A percentile compares a stretch with the other conserved stretches of the same genome.
These are phyloP conservation scores for Akanthomyces dipterigenus DNA, from an alignment of 2,329 filamentous ascomycete species.

Conservation along the genomic window DNA sequence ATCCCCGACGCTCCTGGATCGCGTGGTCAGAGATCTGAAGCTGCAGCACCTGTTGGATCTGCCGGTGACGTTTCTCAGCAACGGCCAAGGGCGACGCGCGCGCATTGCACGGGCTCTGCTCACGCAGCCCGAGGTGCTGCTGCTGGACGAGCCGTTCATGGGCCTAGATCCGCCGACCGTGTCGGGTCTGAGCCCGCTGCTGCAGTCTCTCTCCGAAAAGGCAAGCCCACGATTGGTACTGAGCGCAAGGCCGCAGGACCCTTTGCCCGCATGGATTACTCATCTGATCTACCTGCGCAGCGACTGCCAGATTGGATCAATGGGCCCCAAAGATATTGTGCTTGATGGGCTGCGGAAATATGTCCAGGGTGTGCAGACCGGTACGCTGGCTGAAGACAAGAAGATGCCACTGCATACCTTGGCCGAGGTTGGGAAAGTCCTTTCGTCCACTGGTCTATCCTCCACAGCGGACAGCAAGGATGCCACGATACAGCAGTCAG, in stretches of 20 bases:
- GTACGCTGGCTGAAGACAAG: slow-evolving; percentile 37
- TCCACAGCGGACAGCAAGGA: slow-evolving; percentile 10
- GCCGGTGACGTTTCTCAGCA: slow-evolving; percentile 84
- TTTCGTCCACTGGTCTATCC: slow-evolving; percentile 22
- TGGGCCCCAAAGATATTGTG: slow-evolving; percentile 60
- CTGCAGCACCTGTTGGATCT: slow-evolving; percentile 65
- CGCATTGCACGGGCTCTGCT: slow-evolving; percentile 84
- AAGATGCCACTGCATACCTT: slow-evolving; percentile 42
- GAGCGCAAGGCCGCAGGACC: slow-evolving; percentile 76
- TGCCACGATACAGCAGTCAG: slow-evolving; percentile 14
- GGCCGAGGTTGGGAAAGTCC: slow-evolving; percentile 41
- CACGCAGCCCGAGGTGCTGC: slow-evolving; percentile 67
- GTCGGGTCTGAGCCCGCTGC: slow-evolving; percentile 60
- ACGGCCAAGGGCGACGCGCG: slow-evolving; percentile 82
- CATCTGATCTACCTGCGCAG: slow-evolving; percentile 68
- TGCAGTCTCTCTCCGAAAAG: slow-evolving; percentile 60
- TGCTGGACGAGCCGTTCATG: slow-evolving; percentile 95
- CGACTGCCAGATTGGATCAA: slow-evolving; percentile 56
- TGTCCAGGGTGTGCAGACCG: slow-evolving; percentile 38
- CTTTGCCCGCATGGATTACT: slow-evolving; percentile 83
- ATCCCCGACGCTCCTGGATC: slow-evolving; percentile 45
- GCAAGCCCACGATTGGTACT: slow-evolving; percentile 68
- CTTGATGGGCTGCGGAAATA: slow-evolving; percentile 46
- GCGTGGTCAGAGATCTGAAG: slow-evolving; percentile 63
- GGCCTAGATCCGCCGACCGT: slow-evolving; percentile 83